phyloP scores from a whole-genome alignment of 2,329 filamentous ascomycete genomes.

The Aspergillus sergii region DNA sequence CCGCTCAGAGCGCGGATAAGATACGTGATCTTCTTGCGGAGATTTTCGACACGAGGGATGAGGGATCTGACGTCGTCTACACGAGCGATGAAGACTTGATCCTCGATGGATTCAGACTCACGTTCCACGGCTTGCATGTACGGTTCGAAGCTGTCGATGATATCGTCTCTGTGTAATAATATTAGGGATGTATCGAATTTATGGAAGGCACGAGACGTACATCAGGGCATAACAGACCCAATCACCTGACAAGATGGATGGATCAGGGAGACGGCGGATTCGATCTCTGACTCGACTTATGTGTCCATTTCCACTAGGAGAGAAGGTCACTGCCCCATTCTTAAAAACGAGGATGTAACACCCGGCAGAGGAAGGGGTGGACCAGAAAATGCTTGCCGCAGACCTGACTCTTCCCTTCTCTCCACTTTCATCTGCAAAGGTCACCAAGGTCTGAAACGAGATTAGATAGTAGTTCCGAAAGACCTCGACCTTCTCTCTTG shows the following conservation, averaged over 20 bases:
- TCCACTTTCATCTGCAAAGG: constrained; percentile 63
- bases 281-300: constrained; percentile 83
- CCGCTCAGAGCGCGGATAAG: constrained; percentile 86
- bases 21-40: constrained; percentile 90
- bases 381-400: constrained; percentile 37
- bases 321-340: constrained; percentile 90
- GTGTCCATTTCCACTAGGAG: constrained; percentile 81
- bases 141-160: constrained; percentile 91
- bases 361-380: constrained; percentile 77
- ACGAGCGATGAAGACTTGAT: constrained; percentile 88
- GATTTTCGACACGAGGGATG: constrained; percentile 79
- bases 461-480: constrained; percentile 97
- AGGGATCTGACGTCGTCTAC: constrained; percentile 85
- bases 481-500: constrained; percentile 95
- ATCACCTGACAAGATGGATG: constrained; percentile 86
- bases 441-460: constrained; percentile 83
- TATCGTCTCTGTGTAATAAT: constrained; percentile 71
- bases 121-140: constrained; percentile 80
- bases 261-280: constrained; percentile 87
- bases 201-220: constrained; percentile 52
- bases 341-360: constrained; percentile 95
- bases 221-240: constrained; percentile 99
- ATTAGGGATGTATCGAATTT: background rate
- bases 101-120: constrained; percentile 89
- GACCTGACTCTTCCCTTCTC: constrained; percentile 66